Base-by-base conservation (phyloP, 2,329 filamentous ascomycete species). In the Coccinonectria pachysandricola region DNA sequence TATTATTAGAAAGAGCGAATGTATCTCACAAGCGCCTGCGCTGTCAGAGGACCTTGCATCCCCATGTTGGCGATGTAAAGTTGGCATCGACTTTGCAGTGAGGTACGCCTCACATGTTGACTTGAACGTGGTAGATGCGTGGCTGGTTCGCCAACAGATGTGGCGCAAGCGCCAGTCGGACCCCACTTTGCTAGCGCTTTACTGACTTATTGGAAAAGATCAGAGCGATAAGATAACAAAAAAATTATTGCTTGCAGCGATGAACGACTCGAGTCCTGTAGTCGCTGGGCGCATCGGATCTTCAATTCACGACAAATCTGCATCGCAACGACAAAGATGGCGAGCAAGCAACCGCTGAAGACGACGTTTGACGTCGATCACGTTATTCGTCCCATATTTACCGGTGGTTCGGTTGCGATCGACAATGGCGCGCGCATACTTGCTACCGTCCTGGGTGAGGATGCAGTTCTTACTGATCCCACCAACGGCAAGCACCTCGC, bases 331-430 rank as follows among this genome's bases (percentile, higher is more conserved):
- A 18, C 23, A 42, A 19, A 24, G 30, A 55, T 79, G 75, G 69
- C 75, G 29, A 69, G 60, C 35, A 75, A 73, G 53, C 60, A 72
- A 33, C 63, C 71, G 11, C 64, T 72, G 43, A 92, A 86, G 65
- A 95, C 86, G 31, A 94, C 88, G 4, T 98, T 95, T 54, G 83
- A 92, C 49, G 73, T 80, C 32, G 71, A 71, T 39, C 75, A 80
- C 47, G 82, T 85, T 24, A 81, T 98, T 30, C 82, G 86, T 45
- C 91, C 91, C 12, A 88, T 96, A 25, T 95, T 91, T 51, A 94
- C 88, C 2, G 91, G 91, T 28, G 91, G 91, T 21, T 79, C 82
- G 39, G 76, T 93, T 32, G 76, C 84, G 15, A 70, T 96, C 35
- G 85, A 88, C 62, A 72, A 77, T 53, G 74, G 75, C 57, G 86